These are phyloP conservation scores for Hypoxylon sp. DNA, from an alignment of 2,329 filamentous ascomycete genomes.

Conservation along the genomic window DNA sequence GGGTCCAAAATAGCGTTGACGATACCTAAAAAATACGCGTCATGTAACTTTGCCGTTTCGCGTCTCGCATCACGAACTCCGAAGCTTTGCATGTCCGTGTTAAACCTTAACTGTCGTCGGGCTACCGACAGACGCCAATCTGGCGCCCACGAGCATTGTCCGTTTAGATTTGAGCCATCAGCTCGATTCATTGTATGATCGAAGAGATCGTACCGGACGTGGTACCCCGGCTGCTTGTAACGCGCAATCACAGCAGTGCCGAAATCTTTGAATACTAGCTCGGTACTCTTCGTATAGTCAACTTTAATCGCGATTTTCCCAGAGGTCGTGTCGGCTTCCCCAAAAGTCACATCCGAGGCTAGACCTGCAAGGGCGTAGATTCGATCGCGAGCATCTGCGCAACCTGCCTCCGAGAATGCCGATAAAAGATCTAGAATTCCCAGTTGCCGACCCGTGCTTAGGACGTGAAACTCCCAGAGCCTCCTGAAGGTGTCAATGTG, in stretches of 20 bases:
- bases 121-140: not conserved
- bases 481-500: not conserved
- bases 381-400: conserved; percentile 1
- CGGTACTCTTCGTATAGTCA: not conserved
- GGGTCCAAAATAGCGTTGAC: too few species aligned
- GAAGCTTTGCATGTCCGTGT: too few species aligned
- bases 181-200: not conserved
- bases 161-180: not conserved
- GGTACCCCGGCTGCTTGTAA: not conserved
- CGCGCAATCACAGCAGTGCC: not conserved
- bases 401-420: not conserved
- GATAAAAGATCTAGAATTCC: not conserved
- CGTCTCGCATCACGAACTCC: too few species aligned
- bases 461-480: not conserved
- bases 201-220: not conserved
- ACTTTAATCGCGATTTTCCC: not conserved
- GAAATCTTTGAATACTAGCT: not conserved
- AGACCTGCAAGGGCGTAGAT: conserved; percentile 3
- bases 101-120: too few species aligned
- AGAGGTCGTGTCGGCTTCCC: not conserved
- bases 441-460: not conserved
- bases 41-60: too few species aligned
- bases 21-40: too few species aligned
- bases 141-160: not conserved
- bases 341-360: not conserved